Evolutionary conservation across 768 basidiomycete species (phyloP), one percentile per base, ranked within the genome.

Genomic region (Tylopilus subfusipes): DNA sequence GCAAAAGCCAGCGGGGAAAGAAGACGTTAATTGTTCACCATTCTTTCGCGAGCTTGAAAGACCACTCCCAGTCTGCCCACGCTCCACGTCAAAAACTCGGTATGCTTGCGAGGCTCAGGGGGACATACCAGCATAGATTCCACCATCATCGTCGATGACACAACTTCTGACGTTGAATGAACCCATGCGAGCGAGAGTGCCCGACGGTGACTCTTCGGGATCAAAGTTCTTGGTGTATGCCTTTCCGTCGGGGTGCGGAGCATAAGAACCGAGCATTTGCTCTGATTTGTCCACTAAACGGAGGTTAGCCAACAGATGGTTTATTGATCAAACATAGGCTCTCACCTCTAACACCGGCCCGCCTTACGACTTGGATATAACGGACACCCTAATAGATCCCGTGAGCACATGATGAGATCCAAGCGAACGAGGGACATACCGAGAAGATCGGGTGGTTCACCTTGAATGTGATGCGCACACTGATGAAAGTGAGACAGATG

Each of bases 191-290:
- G 92, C 94, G 21, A 97, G 47, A 75, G 90, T 75, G 14, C 96
- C 96, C 40, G 89, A 88, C 1, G 86, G 83, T 18, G 83, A 81
- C 60, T 83, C 80, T 54, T 88, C 88, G 1, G 84, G 72, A 5
- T 85, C 86, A 70, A 93, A 91, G 63, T 86, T 80, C 72, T 92
- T 93, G 60, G 64, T 72, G 65, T 94, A 88, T 6, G 88, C 67
- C 24, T 85, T 77, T 31, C 80, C 83, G 2, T 75, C 61, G n/a
- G 84, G 76, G 52, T 78, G 74, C 18, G 93, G 90, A 3, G 91
- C 89, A 68, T 93, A 97, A 4, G 92, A 94, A 18, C 96, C 96
- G 21, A 98, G 80, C 96, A 98, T 98, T 62, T 88, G 82, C 67
- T 95, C 93, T 63, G 91, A 69, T 70, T 88, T 96, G 72, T 96